These are phyloP conservation scores for Acanthamoeba triangularis DNA, from an alignment of 208 protist species.

Conservation along the genomic window DNA sequence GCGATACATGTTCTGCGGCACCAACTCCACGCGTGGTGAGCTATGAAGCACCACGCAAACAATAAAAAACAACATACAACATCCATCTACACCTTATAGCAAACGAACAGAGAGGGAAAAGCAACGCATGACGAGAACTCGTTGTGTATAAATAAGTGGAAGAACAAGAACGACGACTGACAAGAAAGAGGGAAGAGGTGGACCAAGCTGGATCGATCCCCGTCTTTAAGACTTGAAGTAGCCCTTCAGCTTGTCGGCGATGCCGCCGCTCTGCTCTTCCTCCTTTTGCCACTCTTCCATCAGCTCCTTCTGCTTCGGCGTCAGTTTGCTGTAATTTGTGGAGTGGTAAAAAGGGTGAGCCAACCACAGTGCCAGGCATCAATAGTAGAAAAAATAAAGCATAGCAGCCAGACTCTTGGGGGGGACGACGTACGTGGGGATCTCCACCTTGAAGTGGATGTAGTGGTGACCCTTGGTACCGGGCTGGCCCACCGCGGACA, in stretches of 20 bases:
- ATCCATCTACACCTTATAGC: too few relatives aligned
- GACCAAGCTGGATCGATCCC: background rate
- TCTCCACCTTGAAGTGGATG: conserved; percentile 81
- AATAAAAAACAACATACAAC: too few relatives aligned
- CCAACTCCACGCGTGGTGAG: too few relatives aligned
- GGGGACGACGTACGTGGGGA: conserved; percentile 75
- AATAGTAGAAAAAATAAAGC: background rate
- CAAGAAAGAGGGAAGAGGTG: background rate
- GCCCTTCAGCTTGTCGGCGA: conserved; percentile 26
- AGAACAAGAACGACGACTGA: background rate
- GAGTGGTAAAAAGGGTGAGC: background rate
- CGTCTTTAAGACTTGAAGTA: conserved; percentile 33
- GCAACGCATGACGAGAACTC: background rate
- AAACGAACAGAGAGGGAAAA: too few relatives aligned
- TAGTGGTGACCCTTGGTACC: conserved; percentile 73
- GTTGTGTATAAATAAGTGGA: background rate
- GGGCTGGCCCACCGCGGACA: conserved; percentile 62
- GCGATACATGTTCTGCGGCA: background rate
- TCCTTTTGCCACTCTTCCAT: conserved; percentile 63
- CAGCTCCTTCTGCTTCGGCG: conserved; percentile 54
- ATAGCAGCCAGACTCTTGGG: background rate
- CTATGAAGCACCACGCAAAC: too few relatives aligned
- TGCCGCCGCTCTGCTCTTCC: background rate
- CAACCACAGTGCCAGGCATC: background rate
- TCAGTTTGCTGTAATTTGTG: background rate